Conservation (phyloP, 805 yeast genomes). For the Geotrichum ghanense region DNA sequence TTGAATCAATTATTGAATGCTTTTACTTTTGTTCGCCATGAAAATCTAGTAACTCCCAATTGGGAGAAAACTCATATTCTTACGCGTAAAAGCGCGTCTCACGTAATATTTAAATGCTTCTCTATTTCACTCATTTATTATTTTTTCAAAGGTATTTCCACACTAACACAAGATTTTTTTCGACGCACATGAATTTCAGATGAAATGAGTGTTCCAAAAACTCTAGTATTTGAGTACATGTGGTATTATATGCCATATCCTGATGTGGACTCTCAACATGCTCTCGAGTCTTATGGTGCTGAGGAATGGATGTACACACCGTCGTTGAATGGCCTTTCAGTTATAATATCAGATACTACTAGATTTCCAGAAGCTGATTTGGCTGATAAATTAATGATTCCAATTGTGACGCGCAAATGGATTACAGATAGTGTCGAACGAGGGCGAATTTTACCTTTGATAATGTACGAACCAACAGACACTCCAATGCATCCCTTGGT, state of each 20-base stretch:
- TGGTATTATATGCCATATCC: not conserved
- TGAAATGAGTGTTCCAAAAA: not conserved
- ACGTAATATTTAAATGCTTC: not conserved
- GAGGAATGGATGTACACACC: not conserved
- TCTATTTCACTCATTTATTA: not conserved
- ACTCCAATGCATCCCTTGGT: conserved; percentile 56
- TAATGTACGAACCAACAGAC: conserved; percentile 49
- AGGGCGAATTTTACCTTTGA: conserved; percentile 36
- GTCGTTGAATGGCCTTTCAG: not conserved
- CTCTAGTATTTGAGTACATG: not conserved
- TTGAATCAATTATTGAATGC: too few species aligned
- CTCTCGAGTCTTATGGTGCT: not conserved
- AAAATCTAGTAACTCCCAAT: too few species aligned
- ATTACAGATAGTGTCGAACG: conserved; percentile 35
- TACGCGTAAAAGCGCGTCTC: not conserved
- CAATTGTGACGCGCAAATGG: conserved; percentile 57
- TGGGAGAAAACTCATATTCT: too few species aligned
- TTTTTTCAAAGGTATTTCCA: too few species aligned
- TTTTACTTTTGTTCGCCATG: too few species aligned
- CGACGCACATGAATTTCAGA: too few species aligned
- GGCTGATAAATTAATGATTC: conserved; percentile 44
- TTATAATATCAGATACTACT: conserved; percentile 20
- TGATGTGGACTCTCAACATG: not conserved
- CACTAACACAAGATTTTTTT: too few species aligned
- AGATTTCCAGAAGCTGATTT: conserved; percentile 41